Evolutionary conservation across 495 filamentous ascomycete genomes (phyloP), one percentile per base, ranked within the genome.

Genomic region (Hypoxylon subgilvum): DNA sequence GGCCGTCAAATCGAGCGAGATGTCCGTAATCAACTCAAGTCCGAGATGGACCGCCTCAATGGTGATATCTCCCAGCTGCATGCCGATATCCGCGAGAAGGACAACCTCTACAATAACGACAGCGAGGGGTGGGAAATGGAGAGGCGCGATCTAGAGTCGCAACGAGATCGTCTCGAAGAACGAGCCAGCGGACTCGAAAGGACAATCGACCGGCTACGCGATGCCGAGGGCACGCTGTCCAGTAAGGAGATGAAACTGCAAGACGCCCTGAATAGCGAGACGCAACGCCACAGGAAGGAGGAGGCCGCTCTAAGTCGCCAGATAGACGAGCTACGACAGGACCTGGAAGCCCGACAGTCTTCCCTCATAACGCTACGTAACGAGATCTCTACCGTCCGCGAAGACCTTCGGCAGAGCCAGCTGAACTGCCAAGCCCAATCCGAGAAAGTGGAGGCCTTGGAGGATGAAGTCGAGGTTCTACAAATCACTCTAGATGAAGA

Each of bases 391-490:
- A 63, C 75, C 6, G 76, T 83, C 18, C 82, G 81, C 36, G 87
- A 93, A 61, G 86, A 92, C 13, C 79, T 90, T 8, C 85, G 86
- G 21, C 72, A 86, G 40, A 82, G 82, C 40, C 80, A 85, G 61
- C 82, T 87, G 12, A 84, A 88, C 30, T 82, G 85, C 69, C 79
- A 82, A 46, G 70, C 76, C 1, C 74, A 91, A 22, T 76, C 77
- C 34, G 86, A 90, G 39, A 91, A 87, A 61, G 73, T 88, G 6
- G 83, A 89, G 58, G 83, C 79, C n/a, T 68, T 95, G 12, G 88
- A 93, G 66, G 89, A 92, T 56, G 90, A 95, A 66, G 78, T 93
- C 8, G 84, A 91, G 41, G 82, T 92, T 28, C 72, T 93, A 23
- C 89, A 91, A 65, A 79, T 80, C 14, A 87, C 81, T 44, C 70